Evolutionary conservation across 78 protist genomes (phyloP).

Genomic region (Cavenderia fasciculata): DNA sequence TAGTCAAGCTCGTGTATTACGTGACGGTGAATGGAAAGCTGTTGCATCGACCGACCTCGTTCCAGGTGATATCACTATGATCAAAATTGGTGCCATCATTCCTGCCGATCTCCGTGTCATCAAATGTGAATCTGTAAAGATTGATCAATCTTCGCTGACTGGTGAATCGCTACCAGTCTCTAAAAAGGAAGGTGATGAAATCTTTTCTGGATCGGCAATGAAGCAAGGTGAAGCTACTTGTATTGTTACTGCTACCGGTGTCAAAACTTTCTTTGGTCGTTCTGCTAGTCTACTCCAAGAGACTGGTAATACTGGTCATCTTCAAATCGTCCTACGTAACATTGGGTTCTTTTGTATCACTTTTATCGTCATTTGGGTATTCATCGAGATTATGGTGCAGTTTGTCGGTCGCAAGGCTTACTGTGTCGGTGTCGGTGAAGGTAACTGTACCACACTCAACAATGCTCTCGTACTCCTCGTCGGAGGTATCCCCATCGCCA

Average conservation of each 20-base stretch:
- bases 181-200: constrained; percentile 71
- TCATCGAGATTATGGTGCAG: constrained; percentile 73
- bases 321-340: constrained; percentile 78
- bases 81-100: constrained; percentile 88
- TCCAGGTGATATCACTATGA: constrained; percentile 90
- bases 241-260: constrained; percentile 90
- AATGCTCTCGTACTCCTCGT: constrained; percentile 83
- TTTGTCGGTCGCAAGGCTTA: constrained; percentile 44
- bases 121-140: constrained; percentile 54
- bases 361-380: constrained; percentile 77
- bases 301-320: constrained; percentile 81
- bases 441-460: constrained; percentile 64
- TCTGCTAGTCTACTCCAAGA: constrained; percentile 84
- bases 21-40: constrained; percentile 84
- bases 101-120: constrained; percentile 89
- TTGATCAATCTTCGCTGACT: constrained; percentile 89
- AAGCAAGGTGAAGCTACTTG: constrained; percentile 90
- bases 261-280: constrained; percentile 90
- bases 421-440: constrained; percentile 67
- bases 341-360: constrained; percentile 84
- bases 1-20: constrained; percentile 56
- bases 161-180: constrained; percentile 92
- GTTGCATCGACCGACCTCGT: constrained; percentile 83
- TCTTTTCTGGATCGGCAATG: constrained; percentile 89
- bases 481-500: constrained; percentile 90